Conservation (phyloP, 257 asterid species). For the Penstemon barbatus region DNA sequence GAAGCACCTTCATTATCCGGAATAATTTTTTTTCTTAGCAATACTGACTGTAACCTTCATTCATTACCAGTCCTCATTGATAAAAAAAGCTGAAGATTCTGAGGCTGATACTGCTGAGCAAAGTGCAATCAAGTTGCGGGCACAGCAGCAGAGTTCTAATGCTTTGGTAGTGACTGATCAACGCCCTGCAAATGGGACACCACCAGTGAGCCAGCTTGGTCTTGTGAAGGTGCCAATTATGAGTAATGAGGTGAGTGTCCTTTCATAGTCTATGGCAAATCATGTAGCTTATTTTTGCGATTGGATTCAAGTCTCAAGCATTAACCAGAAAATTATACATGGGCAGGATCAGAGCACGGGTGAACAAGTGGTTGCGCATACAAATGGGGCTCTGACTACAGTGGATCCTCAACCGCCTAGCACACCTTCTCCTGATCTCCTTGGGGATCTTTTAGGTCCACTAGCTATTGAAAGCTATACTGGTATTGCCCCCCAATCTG, state of each 20-base stretch:
- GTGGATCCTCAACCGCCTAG: constrained; percentile 76
- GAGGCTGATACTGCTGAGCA: constrained; percentile 98
- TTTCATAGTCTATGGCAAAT: constrained; percentile 25
- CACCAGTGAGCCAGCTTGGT: constrained; percentile 69
- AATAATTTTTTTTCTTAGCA: constrained; percentile 7
- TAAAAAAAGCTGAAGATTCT: constrained; percentile 81
- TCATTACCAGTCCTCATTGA: constrained; percentile 67
- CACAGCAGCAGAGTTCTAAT: constrained; percentile 84
- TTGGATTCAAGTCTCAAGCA: constrained; percentile 22
- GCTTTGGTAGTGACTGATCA: constrained; percentile 84
- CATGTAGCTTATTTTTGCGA: constrained; percentile 17
- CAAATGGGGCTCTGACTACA: constrained; percentile 71
- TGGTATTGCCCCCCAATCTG: constrained; percentile 47
- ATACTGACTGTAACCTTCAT: constrained; percentile 26
- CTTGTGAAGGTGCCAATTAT: constrained; percentile 72
- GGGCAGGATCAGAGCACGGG: constrained; percentile 56
- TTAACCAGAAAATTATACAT: constrained; percentile 27
- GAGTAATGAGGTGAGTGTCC: constrained; percentile 57
- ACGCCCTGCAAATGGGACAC: constrained; percentile 68
- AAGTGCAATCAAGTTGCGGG: constrained; percentile 88
- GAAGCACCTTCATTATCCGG: constrained; percentile 18
- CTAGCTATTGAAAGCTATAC: constrained; percentile 81
- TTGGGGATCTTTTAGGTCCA: constrained; percentile 85
- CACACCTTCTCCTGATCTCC: constrained; percentile 72
- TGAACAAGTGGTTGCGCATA: constrained; percentile 51